These are phyloP conservation scores for Dalechampia spathulata DNA, from an alignment of 441 rosid species.

Conservation along the genomic window DNA sequence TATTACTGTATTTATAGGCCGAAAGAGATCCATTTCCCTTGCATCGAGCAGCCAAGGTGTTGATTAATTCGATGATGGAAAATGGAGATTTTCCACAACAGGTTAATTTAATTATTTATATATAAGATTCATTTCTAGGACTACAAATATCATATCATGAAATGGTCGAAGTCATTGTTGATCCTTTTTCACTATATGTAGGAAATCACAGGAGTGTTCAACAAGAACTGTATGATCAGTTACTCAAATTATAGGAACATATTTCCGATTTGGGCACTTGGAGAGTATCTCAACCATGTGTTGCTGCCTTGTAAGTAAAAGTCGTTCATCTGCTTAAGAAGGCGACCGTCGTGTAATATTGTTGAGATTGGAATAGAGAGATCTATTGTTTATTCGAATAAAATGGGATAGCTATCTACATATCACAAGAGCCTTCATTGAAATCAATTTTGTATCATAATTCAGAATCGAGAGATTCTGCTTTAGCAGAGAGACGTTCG, in stretches of 20 bases:
- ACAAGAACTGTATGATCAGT: slow-evolving; percentile 46
- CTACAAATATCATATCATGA: not conserved
- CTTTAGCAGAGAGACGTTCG: too few relatives aligned
- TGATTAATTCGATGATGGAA: slow-evolving; percentile 42
- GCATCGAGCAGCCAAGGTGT: slow-evolving; percentile 42
- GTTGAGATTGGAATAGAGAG: too few relatives aligned
- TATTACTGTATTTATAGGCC: slow-evolving; percentile 18
- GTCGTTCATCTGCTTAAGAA: too few relatives aligned
- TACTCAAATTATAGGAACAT: slow-evolving; percentile 43
- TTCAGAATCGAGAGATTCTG: too few relatives aligned
- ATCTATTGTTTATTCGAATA: too few relatives aligned
- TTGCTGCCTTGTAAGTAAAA: too few relatives aligned
- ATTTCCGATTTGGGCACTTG: slow-evolving; percentile 56
- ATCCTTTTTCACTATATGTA: slow-evolving; percentile 6
- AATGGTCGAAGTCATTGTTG: too few relatives aligned
- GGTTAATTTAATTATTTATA: slow-evolving; percentile 20
- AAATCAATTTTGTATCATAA: too few relatives aligned
- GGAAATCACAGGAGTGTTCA: slow-evolving; percentile 51
- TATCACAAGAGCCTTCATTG: too few relatives aligned
- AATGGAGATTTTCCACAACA: slow-evolving; percentile 73
- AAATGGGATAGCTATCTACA: too few relatives aligned
- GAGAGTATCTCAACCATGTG: slow-evolving; percentile 29
- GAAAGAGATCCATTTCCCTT: slow-evolving; percentile 42
- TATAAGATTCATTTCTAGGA: not conserved
- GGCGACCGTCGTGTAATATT: too few relatives aligned